These are phyloP conservation scores for Parachaetomium inaequale DNA, from an alignment of 495 filamentous ascomycete genomes.

Conservation along the genomic window DNA sequence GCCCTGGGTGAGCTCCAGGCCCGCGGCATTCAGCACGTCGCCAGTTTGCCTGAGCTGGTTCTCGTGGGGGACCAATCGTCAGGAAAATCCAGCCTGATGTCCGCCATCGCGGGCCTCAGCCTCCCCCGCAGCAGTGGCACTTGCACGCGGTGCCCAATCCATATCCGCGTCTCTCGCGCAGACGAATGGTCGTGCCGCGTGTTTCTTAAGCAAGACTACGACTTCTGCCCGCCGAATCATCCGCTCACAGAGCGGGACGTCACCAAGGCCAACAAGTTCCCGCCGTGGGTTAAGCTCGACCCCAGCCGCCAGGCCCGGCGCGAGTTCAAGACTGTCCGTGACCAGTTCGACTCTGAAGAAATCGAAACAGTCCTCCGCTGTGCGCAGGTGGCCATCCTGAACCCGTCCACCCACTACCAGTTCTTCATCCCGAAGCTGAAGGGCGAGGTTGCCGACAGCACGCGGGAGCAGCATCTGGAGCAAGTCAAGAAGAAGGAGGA, in stretches of 20 bases:
- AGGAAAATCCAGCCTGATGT: constrained; percentile 77
- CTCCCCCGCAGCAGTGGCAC: constrained; percentile 65
- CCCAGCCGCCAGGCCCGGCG: constrained; percentile 25
- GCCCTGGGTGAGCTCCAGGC: constrained; percentile 46
- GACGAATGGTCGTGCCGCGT: constrained; percentile 62
- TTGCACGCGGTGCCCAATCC: constrained; percentile 73
- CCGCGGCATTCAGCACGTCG: constrained; percentile 50
- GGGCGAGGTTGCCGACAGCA: constrained; percentile 29
- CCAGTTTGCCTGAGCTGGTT: constrained; percentile 68
- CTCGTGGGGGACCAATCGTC: constrained; percentile 78
- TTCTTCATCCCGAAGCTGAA: constrained; percentile 47
- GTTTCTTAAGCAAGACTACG: constrained; percentile 56
- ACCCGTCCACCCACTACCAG: constrained; percentile 47
- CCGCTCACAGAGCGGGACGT: constrained; percentile 38
- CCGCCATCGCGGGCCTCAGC: constrained; percentile 72
- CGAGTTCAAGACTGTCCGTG: constrained; percentile 44
- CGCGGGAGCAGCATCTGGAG: constrained; percentile 26
- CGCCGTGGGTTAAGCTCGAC: constrained; percentile 39
- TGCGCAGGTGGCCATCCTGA: constrained; percentile 71
- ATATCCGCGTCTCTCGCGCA: constrained; percentile 65
- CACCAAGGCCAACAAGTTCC: constrained; percentile 41
- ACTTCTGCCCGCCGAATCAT: constrained; percentile 35
- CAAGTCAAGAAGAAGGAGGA: constrained; percentile 34
- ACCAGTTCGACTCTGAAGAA: constrained; percentile 40
- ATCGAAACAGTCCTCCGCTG: constrained; percentile 59